Conservation (phyloP, 2,329 filamentous ascomycete genomes). For the Xylaria sp. region DNA sequence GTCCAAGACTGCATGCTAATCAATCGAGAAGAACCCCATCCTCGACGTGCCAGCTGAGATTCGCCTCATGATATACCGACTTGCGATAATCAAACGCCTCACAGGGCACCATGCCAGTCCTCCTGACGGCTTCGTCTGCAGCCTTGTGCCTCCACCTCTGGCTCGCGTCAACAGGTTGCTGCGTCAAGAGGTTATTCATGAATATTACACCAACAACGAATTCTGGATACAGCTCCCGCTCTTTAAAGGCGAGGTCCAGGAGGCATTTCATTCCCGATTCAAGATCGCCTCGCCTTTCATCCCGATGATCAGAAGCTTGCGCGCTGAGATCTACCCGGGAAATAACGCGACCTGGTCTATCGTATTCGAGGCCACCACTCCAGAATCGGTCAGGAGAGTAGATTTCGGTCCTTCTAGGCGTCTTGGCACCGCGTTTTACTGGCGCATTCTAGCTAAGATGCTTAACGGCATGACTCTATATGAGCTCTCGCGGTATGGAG, state of each 20-base stretch:
- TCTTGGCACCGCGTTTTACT: no score
- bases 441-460: background rate
- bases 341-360: background rate
- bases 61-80: slow-evolving; percentile 1
- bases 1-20: background rate
- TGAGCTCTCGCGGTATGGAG: background rate
- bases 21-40: background rate
- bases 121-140: background rate
- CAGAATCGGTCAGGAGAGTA: no score
- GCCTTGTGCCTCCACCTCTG: background rate
- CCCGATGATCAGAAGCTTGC: slow-evolving; percentile 6
- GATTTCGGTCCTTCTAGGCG: no score
- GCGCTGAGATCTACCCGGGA: background rate
- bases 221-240: background rate
- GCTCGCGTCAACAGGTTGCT: slow-evolving; percentile 7
- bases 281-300: background rate
- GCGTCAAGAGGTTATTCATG: background rate
- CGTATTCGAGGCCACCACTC: background rate
- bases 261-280: background rate
- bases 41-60: background rate
- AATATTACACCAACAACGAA: slow-evolving; percentile 2
- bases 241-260: no score
- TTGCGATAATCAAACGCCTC: background rate
- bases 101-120: background rate
- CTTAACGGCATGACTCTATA: background rate